These are phyloP conservation scores for Zoysia japonica DNA, from an alignment of 176 grass and related monocot genomes.

Conservation along the genomic window DNA sequence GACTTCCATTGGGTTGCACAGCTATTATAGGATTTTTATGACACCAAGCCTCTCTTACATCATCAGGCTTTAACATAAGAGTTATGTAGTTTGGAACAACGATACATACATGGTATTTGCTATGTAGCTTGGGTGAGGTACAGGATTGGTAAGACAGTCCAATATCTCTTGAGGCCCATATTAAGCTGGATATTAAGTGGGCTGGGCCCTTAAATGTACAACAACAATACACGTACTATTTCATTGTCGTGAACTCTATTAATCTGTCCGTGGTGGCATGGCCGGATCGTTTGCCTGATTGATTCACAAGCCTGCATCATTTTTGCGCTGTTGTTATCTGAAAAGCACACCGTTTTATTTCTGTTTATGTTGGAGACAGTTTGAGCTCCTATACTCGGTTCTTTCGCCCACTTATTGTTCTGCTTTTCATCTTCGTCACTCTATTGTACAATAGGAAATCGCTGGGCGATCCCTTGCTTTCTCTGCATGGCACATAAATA, in stretches of 20 bases:
- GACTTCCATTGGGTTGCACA: neutral
- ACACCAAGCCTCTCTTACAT: neutral
- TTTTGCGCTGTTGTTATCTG: neutral
- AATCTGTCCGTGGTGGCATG: neutral
- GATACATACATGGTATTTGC: neutral
- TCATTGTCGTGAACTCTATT: neutral
- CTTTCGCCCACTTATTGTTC: neutral
- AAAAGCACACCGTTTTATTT: neutral
- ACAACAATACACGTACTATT: neutral
- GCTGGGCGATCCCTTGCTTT: neutral
- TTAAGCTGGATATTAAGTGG: neutral
- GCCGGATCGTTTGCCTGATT: neutral
- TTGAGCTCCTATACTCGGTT: neutral
- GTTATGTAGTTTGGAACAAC: neutral
- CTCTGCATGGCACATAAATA: neutral
- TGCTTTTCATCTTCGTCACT: neutral
- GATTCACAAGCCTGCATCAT: neutral
- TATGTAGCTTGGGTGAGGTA: neutral
- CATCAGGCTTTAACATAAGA: conserved; percentile 4
- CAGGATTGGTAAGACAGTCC: neutral
- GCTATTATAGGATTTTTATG: neutral
- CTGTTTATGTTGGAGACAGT: neutral
- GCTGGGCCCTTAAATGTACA: conserved; percentile 14
- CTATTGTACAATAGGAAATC: too few relatives aligned
- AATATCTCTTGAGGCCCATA: neutral